Percentiles rank a stretch among this genome's conserved stretches.
phyloP scores from a whole-genome alignment of 805 yeast genomes.

The Candida tibetensis region DNA sequence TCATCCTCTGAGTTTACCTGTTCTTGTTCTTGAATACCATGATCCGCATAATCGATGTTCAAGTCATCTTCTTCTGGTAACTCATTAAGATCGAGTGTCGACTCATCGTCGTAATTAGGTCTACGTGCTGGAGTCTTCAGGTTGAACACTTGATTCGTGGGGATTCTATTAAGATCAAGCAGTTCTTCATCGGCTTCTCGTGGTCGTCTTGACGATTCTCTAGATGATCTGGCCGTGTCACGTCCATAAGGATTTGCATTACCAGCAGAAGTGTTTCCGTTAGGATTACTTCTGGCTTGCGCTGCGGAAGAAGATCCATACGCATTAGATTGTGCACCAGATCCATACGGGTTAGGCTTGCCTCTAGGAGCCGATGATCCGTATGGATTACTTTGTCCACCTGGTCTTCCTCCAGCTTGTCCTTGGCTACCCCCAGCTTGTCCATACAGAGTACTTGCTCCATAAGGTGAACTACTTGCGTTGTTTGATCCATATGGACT shows the following conservation, averaged over 20 bases:
- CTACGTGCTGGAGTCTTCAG: conserved; percentile 22
- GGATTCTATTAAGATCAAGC: conserved; percentile 39
- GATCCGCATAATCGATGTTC: conserved; percentile 34
- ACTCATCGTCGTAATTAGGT: conserved; percentile 17
- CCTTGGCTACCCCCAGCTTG: not conserved
- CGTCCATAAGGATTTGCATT: conserved; percentile 5
- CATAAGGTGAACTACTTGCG: not conserved
- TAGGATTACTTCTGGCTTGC: conserved; percentile 2
- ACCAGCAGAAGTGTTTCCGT: conserved; percentile 4
- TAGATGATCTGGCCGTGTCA: not conserved
- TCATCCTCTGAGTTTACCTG: conserved; percentile 66
- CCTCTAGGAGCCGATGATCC: not conserved
- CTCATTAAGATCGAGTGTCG: conserved; percentile 32
- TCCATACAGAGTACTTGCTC: not conserved
- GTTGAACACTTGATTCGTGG: conserved; percentile 26
- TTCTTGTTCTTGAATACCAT: conserved; percentile 33
- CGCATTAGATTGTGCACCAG: not conserved
- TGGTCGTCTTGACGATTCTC: conserved; percentile 1
- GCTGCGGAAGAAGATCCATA: conserved; percentile 4
- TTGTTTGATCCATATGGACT: conserved; percentile 10
- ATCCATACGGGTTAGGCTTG: not conserved
- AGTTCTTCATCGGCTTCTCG: conserved; percentile 28
- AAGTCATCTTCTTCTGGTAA: conserved; percentile 37
- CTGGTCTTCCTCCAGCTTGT: not conserved
- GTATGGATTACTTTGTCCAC: not conserved